Evolutionary conservation across 805 yeast species (phyloP), one percentile per base, ranked within the genome.

Genomic region (Candida tammaniensis): DNA sequence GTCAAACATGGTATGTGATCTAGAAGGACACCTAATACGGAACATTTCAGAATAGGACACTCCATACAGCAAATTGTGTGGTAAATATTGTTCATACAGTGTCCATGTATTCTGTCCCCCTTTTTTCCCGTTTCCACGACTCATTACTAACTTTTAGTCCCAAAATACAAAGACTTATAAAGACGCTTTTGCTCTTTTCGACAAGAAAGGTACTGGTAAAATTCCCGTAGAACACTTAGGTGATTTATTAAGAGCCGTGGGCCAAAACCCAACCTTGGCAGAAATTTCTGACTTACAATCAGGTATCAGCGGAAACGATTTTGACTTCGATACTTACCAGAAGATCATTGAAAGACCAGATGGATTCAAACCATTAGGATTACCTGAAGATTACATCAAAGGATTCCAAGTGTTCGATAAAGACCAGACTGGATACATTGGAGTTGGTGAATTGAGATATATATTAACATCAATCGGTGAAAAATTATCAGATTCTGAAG

Each of bases 131-230:
- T n/a, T n/a, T n/a, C n/a, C n/a, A n/a, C n/a, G n/a, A n/a, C n/a
- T n/a, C n/a, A n/a, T n/a, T 39, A 50, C 53, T 48, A 49, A 51
- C 56, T 9, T 17, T 2, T 31, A 63, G 69, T 62, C 68, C 13
- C 69, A 61, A 56, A 65, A 64, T 49, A 66, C 70, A 25, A 68
- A 68, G 47, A 68, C 74, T 19, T 68, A 68, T 69, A 87, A 86
- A 66, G 97, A 93, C 73, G 96, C 97, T 16, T 93, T 93, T 63
- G 93, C 98, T 9, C 78, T 93, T 29, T 93, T 91, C 56, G 98
- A 93, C 68, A 89, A 88, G 65, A 86, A 89, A 56, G 98, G 96
- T 18, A 86, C 91, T 24, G 98, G 98, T 12, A 76, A 80, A 59
- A 93, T 93, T 36, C 79, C 96, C 11, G 71, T 76, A 41, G 85